phyloP scores from a whole-genome alignment of 1,284 basidiomycete species.

The Cryptococcus sp. region DNA sequence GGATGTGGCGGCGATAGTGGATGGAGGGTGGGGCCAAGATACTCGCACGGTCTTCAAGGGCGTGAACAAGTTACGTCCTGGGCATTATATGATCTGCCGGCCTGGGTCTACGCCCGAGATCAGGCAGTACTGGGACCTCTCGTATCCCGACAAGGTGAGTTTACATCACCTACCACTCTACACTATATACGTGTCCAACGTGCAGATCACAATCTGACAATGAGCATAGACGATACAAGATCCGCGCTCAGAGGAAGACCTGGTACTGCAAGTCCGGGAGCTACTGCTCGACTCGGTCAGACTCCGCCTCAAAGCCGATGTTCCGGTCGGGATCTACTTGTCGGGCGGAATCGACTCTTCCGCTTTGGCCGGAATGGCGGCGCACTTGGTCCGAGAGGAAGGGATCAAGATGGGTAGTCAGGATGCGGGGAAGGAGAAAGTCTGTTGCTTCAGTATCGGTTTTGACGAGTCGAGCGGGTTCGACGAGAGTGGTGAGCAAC shows the following conservation, averaged over 20 bases:
- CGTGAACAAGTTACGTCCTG: conserved; percentile 38
- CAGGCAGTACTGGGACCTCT: no score
- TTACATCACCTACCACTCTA: no score
- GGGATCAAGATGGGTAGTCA: conserved; percentile 33
- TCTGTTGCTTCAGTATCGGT: conserved; percentile 31
- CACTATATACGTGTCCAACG: no score
- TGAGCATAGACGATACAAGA: conserved; percentile 13
- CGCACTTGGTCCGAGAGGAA: conserved; percentile 51
- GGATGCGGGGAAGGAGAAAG: conserved; percentile 3
- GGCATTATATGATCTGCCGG: neutral
- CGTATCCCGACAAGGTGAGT: no score
- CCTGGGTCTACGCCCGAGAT: neutral
- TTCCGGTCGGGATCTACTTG: conserved; percentile 54
- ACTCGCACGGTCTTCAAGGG: conserved; percentile 48
- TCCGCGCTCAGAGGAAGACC: conserved; percentile 45
- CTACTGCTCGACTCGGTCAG: conserved; percentile 52
- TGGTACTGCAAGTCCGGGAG: conserved; percentile 46
- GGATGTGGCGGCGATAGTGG: conserved; percentile 32
- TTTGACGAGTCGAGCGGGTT: conserved; percentile 42
- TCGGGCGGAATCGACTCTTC: conserved; percentile 55
- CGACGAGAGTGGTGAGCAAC: conserved; percentile 33
- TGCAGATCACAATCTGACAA: no score
- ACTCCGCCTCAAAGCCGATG: conserved; percentile 54
- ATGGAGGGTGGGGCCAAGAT: conserved; percentile 37
- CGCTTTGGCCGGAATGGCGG: conserved; percentile 53